Evolutionary conservation across 768 basidiomycete genomes (phyloP).

Genomic region (Boletus rufocinnamomeus): DNA sequence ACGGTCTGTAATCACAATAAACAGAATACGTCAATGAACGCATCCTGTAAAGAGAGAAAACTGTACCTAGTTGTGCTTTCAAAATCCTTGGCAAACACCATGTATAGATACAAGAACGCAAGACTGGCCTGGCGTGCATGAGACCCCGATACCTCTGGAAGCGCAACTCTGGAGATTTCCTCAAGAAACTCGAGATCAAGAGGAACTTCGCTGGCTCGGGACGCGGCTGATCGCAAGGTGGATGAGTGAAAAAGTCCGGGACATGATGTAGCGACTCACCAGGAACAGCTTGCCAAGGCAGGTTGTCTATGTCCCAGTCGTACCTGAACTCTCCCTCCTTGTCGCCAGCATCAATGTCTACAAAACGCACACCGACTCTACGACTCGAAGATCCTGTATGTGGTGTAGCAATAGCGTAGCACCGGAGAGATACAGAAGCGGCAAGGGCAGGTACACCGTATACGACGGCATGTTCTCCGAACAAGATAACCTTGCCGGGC

Average conservation of each 20-base stretch:
- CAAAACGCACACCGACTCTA: slow-evolving; percentile 58
- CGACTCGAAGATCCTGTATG: slow-evolving; percentile 60
- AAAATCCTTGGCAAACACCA: slow-evolving; percentile 55
- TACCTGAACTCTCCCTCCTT: slow-evolving; percentile 53
- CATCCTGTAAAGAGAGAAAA: slow-evolving; percentile 19
- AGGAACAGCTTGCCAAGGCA: slow-evolving; percentile 80
- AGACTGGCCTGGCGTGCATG: slow-evolving; percentile 52
- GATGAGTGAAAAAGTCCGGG: background rate
- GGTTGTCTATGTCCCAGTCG: slow-evolving; percentile 75
- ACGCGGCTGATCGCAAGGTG: slow-evolving; percentile 9
- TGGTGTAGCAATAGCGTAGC: slow-evolving; percentile 82
- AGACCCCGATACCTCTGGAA: slow-evolving; percentile 33
- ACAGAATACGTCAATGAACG: slow-evolving; percentile 16
- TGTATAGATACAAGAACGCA: slow-evolving; percentile 93
- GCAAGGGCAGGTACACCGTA: slow-evolving; percentile 97
- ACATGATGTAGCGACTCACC: slow-evolving; percentile 16
- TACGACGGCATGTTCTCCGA: slow-evolving; percentile 98
- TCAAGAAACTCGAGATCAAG: slow-evolving; percentile 76
- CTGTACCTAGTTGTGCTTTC: slow-evolving; percentile 57
- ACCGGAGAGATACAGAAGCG: slow-evolving; percentile 92
- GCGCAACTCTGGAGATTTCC: slow-evolving; percentile 55
- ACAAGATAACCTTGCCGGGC: slow-evolving; percentile 96
- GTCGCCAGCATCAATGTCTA: slow-evolving; percentile 58
- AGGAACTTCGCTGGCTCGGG: slow-evolving; percentile 29
- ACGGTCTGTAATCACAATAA: slow-evolving; percentile 49